phyloP scores from a whole-genome alignment of 164 flowering plant genomes.

The Tetracentron sinense region DNA sequence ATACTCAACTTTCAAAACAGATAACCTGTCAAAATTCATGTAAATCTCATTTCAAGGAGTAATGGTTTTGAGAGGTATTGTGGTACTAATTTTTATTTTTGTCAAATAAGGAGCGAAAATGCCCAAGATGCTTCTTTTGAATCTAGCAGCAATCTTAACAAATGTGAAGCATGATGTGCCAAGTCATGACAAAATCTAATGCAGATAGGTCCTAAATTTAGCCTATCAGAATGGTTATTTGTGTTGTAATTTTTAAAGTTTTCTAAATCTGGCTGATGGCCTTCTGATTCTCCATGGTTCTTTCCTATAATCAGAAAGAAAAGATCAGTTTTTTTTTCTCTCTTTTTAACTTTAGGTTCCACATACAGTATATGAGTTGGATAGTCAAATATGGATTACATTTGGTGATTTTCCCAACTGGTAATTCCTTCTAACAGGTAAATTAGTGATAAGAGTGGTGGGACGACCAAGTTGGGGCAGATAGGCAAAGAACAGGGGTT shows the following conservation, averaged over 20 bases:
- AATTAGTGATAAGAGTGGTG: conserved; percentile 97
- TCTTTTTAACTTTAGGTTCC: conserved; percentile 90
- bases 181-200: too few relatives aligned
- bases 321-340: conserved; percentile 67
- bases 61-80: neutral
- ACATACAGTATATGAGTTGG: conserved; percentile 87
- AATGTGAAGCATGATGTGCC: too few relatives aligned
- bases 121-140: neutral
- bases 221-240: too few relatives aligned
- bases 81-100: neutral
- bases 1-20: neutral
- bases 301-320: conserved; percentile 50
- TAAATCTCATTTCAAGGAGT: neutral
- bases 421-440: conserved; percentile 27
- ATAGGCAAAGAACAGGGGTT: conserved; percentile 13
- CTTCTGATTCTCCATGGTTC: conserved; percentile 4
- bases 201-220: too few relatives aligned
- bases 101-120: neutral
- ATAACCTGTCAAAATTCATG: neutral
- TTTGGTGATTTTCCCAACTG: conserved; percentile 75
- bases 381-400: conserved; percentile 61
- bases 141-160: too few relatives aligned
- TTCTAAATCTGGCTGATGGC: neutral
- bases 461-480: conserved; percentile 51
- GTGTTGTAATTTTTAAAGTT: neutral